phyloP scores from a whole-genome alignment of 2,329 filamentous ascomycete genomes.

The Phaeoacremonium minimum region DNA sequence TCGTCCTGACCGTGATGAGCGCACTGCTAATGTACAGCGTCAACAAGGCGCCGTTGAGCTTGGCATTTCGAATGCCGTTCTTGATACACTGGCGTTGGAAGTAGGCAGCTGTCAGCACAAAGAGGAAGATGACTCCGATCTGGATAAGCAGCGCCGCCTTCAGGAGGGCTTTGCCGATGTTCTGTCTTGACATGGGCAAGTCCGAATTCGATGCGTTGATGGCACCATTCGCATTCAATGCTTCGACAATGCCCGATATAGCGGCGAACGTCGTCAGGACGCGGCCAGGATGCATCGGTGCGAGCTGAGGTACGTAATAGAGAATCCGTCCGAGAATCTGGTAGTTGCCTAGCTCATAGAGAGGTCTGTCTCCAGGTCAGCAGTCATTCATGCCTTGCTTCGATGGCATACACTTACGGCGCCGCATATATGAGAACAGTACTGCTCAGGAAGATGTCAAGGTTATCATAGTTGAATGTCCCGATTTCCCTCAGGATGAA shows the following conservation, averaged over 20 bases:
- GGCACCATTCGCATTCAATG: conserved; percentile 40
- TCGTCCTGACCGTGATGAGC: conserved; percentile 42
- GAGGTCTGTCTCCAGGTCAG: conserved; percentile 34
- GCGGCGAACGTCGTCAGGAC: conserved; percentile 42
- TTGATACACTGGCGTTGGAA: conserved; percentile 36
- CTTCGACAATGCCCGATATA: conserved; percentile 39
- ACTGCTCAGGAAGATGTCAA: conserved; percentile 35
- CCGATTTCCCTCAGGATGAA: conserved; percentile 42
- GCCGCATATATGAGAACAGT: conserved; percentile 28
- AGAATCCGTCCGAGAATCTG: conserved; percentile 58
- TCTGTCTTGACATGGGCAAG: conserved; percentile 18
- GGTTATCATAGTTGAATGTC: conserved; percentile 39
- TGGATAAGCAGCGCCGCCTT: conserved; percentile 41
- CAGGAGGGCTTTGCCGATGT: conserved; percentile 29
- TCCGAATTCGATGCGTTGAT: conserved; percentile 31
- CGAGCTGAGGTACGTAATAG: conserved; percentile 56
- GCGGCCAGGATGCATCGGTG: conserved; percentile 44
- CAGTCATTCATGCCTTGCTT: not conserved
- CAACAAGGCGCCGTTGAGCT: conserved; percentile 20
- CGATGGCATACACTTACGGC: conserved; percentile 15
- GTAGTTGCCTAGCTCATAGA: conserved; percentile 62
- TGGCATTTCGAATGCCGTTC: conserved; percentile 8
- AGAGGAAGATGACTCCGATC: conserved; percentile 38
- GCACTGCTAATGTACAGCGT: conserved; percentile 36
- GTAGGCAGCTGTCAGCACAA: conserved; percentile 33